A percentile compares a stretch with the other conserved stretches of the same genome.
phyloP scores from a whole-genome alignment of 2,329 filamentous ascomycete species.

The Fusarium sp. region DNA sequence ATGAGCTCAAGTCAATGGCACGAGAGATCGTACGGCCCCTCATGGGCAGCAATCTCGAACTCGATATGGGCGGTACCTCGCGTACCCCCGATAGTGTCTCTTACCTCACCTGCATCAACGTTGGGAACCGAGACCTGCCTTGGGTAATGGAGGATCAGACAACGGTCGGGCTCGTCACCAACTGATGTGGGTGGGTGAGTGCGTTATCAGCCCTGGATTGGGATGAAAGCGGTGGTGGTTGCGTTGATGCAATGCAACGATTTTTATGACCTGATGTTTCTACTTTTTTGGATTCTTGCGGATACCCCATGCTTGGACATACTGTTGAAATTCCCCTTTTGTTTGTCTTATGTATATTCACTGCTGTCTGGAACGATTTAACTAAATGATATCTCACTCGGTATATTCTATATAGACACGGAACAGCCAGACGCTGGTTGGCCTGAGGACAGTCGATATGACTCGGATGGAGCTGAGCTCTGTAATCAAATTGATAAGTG shows the following conservation, averaged over 20 bases:
- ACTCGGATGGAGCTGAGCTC: conserved; percentile 26
- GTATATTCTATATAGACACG: conserved; percentile 26
- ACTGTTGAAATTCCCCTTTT: conserved; percentile 27
- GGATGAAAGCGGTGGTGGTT: conserved; percentile 10
- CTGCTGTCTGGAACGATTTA: conserved; percentile 9
- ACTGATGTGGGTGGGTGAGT: conserved; percentile 8
- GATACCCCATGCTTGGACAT: conserved; percentile 38
- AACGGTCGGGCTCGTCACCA: conserved; percentile 20
- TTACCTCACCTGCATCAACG: conserved; percentile 61
- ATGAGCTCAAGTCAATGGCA: conserved; percentile 87
- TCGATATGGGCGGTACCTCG: conserved; percentile 68
- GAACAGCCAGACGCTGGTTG: conserved; percentile 6
- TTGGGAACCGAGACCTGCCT: conserved; percentile 60
- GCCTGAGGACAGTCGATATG: conserved; percentile 1
- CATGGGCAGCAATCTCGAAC: conserved; percentile 85
- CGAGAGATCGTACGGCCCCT: conserved; percentile 84
- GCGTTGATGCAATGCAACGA: conserved; percentile 35
- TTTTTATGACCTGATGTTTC: conserved; percentile 37
- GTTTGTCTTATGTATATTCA: conserved; percentile 27
- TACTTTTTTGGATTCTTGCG: conserved; percentile 31
- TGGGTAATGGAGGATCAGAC: conserved; percentile 54
- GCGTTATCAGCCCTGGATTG: background rate
- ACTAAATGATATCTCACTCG: conserved; percentile 2
- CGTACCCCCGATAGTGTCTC: conserved; percentile 54
- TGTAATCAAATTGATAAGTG: conserved; percentile 8